Evolutionary conservation across 192 early-diverging fungal genomes (phyloP), one percentile per base, ranked within the genome.

Genomic region (Coemansia sp.): DNA sequence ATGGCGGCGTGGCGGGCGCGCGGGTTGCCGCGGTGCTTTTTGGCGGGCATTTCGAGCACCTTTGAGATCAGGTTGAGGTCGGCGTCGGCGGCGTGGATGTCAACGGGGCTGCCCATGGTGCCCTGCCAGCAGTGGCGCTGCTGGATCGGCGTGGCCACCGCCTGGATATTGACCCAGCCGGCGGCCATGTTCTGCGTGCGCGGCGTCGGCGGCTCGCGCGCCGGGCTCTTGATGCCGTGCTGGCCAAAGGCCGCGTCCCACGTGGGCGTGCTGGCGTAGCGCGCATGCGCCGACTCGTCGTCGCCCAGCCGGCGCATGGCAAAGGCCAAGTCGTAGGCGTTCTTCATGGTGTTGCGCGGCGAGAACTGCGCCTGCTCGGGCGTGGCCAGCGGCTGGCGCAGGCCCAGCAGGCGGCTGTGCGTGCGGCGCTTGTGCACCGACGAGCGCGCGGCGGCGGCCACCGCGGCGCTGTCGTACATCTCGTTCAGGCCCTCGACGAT

Each of bases 281-380:
- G 56, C 55, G 50, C 52, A 39, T 70, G 74, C 1, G 67, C 64
- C 8, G 65, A 62, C 36, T 75, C 78, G 42, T 87, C 83, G 56
- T 87, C 83, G 44, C 82, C 87, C 76, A 88, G 84, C 19, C 88
- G 79, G 45, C 87, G 87, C 34, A 90, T 84, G 29, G 88, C 86
- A 56, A 84, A 88, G 20, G 85, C 83, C 49, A 90, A 73, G 59
- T 88, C 85, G 55, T 87, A 85, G 12, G 84, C 84, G 52, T 88
- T 78, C 58, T 88, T 90, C 52, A 90, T 79, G 46, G 60, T 79
- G 80, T 81, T 79, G 38, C 65, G 67, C 21, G 77, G 72, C 60
- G 67, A 76, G 51, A 67, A 70, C 62, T 64, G 65, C 57, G 34
- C 50, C 50, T 54, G 36, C 5, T 53, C 39, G 27, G 26, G 36